Conservation (phyloP, 2,329 filamentous ascomycete genomes). For the Colletotrichum trifolii region DNA sequence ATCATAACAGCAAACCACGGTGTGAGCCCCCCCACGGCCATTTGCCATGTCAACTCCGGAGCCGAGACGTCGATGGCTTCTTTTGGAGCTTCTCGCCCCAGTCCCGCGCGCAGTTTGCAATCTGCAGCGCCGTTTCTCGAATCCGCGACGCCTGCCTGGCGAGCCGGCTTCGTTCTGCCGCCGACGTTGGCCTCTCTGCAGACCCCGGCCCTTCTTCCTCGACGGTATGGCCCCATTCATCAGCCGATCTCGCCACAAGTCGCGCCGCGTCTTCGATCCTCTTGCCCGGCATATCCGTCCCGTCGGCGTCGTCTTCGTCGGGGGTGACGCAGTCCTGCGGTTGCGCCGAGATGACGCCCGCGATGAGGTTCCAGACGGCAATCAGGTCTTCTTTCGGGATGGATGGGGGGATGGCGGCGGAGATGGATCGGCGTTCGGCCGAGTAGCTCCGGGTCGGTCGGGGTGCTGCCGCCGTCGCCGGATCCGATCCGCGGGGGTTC, state of each 20-base stretch:
- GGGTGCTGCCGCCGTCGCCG: neutral
- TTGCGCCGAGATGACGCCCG: conserved; percentile 94
- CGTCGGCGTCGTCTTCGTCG: conserved; percentile 68
- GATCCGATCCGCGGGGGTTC: conserved; percentile 11
- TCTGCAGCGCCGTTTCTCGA: conserved; percentile 32
- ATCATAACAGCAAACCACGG: neutral
- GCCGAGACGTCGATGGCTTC: conserved; percentile 28
- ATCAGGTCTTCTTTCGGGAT: conserved; percentile 41
- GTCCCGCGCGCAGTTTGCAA: conserved; percentile 27
- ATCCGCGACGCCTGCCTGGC: conserved; percentile 29
- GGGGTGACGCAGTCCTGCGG: conserved; percentile 95
- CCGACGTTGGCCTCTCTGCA: neutral
- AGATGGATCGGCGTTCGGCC: conserved; percentile 31
- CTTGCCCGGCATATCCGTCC: conserved; percentile 39
- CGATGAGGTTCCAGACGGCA: conserved; percentile 43
- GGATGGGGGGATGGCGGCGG: conserved; percentile 34
- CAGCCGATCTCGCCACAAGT: conserved; percentile 41
- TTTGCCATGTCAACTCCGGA: neutral
- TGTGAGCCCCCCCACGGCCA: neutral
- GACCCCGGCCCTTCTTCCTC: conserved; percentile 11
- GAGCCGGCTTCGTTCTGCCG: conserved; percentile 15
- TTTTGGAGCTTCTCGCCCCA: conserved; percentile 34
- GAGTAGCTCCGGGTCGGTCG: conserved; percentile 31
- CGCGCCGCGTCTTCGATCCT: conserved; percentile 42
- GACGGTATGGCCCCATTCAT: conserved; percentile 40